These are phyloP conservation scores for Trypanosomatidae sp. DNA, from an alignment of 208 protist genomes.

Conservation along the genomic window DNA sequence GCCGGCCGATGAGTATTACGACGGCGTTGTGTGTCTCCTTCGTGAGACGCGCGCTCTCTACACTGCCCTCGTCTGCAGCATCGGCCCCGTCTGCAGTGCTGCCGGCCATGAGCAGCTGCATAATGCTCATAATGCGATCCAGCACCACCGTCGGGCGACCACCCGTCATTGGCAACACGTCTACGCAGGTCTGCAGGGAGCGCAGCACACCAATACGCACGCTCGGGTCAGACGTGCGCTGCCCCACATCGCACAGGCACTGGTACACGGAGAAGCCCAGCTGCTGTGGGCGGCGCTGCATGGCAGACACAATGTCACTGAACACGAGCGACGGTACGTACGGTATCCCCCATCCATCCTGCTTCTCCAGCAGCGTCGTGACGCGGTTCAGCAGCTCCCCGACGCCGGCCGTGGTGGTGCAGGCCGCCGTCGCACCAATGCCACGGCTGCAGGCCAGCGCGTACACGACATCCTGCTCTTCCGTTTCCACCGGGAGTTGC, in stretches of 20 bases:
- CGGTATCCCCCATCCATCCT: conserved; percentile 49
- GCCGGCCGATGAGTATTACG: conserved; percentile 33
- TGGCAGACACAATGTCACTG: conserved; percentile 41
- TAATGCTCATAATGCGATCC: conserved; percentile 27
- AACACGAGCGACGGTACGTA: conserved; percentile 55
- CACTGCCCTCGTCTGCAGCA: neutral
- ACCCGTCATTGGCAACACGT: conserved; percentile 56
- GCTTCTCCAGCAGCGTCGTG: conserved; percentile 44
- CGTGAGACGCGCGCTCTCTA: conserved; percentile 15
- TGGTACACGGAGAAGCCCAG: conserved; percentile 66
- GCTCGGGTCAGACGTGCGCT: conserved; percentile 21
- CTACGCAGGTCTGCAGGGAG: conserved; percentile 48
- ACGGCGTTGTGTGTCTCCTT: conserved; percentile 30
- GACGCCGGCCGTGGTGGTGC: conserved; percentile 54
- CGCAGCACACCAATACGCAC: conserved; percentile 53
- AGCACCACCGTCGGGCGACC: conserved; percentile 48
- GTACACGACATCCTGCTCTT: conserved; percentile 36
- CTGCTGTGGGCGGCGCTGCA: conserved; percentile 63
- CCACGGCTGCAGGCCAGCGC: conserved; percentile 47
- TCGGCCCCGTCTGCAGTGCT: conserved; percentile 3
- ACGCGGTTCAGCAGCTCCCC: conserved; percentile 45
- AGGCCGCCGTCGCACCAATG: conserved; percentile 54
- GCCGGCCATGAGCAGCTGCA: conserved; percentile 18
- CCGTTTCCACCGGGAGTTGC: conserved; percentile 31
- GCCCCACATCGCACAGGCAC: conserved; percentile 41